Percentiles rank a stretch among this genome's conserved stretches.
These are phyloP conservation scores for Puccinia novopanici DNA, from an alignment of 1,284 basidiomycete genomes.

Conservation along the genomic window DNA sequence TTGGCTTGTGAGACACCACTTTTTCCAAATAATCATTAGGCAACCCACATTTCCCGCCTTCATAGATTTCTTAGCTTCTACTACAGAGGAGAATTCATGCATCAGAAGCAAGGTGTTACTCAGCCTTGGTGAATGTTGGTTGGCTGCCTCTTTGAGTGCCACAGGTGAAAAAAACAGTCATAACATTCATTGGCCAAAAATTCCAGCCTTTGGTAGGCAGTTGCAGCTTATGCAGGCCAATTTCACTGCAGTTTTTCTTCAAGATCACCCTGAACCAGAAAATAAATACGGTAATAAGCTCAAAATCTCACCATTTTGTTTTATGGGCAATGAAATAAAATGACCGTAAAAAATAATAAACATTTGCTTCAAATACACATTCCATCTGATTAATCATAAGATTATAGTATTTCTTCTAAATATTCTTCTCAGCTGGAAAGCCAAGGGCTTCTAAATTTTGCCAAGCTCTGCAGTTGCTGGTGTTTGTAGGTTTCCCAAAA, in stretches of 20 bases:
- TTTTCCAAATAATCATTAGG: slow-evolving; percentile 26
- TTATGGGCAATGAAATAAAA: neutral
- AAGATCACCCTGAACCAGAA: neutral
- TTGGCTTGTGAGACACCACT: slow-evolving; percentile 3
- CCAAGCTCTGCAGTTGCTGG: slow-evolving; percentile 3
- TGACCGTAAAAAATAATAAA: slow-evolving; percentile 23
- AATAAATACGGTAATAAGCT: neutral
- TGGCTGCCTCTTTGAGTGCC: neutral
- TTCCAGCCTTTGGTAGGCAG: neutral
- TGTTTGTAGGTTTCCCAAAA: neutral
- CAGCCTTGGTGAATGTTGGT: neutral
- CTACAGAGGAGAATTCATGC: slow-evolving; percentile 6
- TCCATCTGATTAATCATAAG: too few species aligned
- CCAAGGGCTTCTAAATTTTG: too few species aligned
- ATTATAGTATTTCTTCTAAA: too few species aligned
- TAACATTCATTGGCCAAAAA: neutral
- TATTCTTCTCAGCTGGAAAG: too few species aligned
- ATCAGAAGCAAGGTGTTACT: neutral
- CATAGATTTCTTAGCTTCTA: slow-evolving; percentile 15
- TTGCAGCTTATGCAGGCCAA: neutral
- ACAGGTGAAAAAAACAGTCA: neutral
- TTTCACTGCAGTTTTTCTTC: neutral
- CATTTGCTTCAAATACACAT: too few species aligned
- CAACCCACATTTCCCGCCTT: slow-evolving; percentile 16
- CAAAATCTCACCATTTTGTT: too few species aligned